These are phyloP conservation scores for Sutorius eximius DNA, from an alignment of 1,284 basidiomycete species.

Conservation along the genomic window DNA sequence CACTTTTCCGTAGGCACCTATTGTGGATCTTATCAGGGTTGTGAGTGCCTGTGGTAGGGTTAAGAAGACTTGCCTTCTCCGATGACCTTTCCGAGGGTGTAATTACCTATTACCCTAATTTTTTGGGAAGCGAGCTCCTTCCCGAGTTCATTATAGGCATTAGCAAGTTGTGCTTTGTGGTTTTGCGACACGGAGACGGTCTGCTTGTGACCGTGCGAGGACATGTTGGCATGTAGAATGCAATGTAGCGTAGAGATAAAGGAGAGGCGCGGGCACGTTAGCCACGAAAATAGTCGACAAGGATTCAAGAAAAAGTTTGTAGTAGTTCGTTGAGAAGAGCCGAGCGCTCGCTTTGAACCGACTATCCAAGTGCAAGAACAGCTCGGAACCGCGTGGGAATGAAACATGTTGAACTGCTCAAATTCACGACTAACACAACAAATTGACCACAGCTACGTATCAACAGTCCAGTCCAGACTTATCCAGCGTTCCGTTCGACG, in stretches of 20 bases:
- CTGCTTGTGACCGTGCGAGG: constrained; percentile 56
- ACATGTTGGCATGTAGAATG: constrained; percentile 46
- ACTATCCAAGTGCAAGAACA: constrained; percentile 13
- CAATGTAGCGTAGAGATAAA: constrained; percentile 35
- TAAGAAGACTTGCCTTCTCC: constrained; percentile 77
- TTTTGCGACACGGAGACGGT: constrained; percentile 70
- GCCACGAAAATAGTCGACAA: constrained; percentile 30
- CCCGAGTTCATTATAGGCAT: constrained; percentile 95
- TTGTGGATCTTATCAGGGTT: constrained; percentile 30
- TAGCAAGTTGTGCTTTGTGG: constrained; percentile 83
- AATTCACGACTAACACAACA: constrained; percentile 27
- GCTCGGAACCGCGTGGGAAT: constrained; percentile 26
- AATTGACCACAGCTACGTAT: constrained; percentile 24
- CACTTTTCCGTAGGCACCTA: constrained; percentile 92
- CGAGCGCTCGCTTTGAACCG: background rate
- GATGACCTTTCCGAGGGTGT: constrained; percentile 92
- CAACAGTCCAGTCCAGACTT: constrained; percentile 28
- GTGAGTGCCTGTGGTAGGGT: constrained; percentile 12
- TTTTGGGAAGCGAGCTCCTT: constrained; percentile 89
- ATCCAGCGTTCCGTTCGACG: constrained; percentile 17
- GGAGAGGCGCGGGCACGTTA: constrained; percentile 42
- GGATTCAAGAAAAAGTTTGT: constrained; percentile 19
- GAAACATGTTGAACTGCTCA: background rate
- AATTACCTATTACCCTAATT: constrained; percentile 91
- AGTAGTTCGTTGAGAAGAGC: constrained; percentile 7